Percentiles rank a stretch among this genome's conserved stretches.
Evolutionary conservation across 2,329 filamentous ascomycete genomes (phyloP).

Genomic region (Beauveria rudraprayagi): DNA sequence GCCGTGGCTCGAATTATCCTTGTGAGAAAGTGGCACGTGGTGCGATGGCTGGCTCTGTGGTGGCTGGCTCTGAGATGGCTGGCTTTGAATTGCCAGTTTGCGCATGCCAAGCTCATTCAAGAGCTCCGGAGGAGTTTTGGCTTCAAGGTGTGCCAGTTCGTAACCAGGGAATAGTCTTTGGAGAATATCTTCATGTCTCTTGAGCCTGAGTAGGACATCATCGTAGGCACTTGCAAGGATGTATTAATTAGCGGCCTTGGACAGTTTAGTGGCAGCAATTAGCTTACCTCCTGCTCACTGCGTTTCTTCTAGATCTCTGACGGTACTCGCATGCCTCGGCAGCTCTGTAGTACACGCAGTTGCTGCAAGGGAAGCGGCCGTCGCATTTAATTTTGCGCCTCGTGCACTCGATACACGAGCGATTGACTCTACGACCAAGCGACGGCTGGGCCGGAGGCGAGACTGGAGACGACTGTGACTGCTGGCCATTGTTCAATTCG

Average conservation of each 20-base stretch:
- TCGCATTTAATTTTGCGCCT: constrained; percentile 31
- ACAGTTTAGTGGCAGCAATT: background rate
- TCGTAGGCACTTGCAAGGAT: constrained; percentile 19
- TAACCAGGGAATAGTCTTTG: constrained; percentile 18
- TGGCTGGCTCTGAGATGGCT: background rate
- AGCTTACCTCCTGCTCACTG: constrained; percentile 22
- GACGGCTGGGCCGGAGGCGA: constrained; percentile 3
- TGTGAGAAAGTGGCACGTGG: background rate
- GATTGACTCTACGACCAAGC: constrained; percentile 14
- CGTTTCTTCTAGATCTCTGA: constrained; percentile 23
- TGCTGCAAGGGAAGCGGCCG: constrained; percentile 26
- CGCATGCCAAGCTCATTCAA: constrained; percentile 12
- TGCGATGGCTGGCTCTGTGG: background rate
- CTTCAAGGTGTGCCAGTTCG: constrained; percentile 13
- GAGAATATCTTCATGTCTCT: constrained; percentile 17
- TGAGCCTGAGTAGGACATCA: constrained; percentile 18
- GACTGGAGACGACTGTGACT: background rate
- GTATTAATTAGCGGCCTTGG: background rate
- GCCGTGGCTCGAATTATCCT: constrained; percentile 4
- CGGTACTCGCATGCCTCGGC: constrained; percentile 21
- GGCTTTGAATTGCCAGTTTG: background rate
- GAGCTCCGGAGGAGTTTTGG: constrained; percentile 18
- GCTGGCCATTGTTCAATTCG: background rate
- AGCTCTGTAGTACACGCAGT: constrained; percentile 29
- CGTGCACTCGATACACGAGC: constrained; percentile 21